These are phyloP conservation scores for Pythium plurisporium DNA, from an alignment of 352 stramenopile species.

Conservation along the genomic window DNA sequence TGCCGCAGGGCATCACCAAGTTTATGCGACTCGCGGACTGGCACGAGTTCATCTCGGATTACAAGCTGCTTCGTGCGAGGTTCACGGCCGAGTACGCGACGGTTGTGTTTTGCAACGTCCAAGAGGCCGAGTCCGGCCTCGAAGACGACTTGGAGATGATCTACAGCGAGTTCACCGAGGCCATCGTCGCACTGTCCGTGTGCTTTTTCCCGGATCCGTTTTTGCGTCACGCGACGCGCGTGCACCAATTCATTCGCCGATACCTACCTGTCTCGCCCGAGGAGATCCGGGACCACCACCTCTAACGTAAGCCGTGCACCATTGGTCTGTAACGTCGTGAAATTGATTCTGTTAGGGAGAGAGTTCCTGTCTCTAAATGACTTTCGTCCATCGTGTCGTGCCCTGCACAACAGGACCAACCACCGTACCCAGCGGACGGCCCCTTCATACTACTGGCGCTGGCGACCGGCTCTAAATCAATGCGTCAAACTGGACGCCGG, in stretches of 20 bases:
- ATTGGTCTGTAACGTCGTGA: background rate
- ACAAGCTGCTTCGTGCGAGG: conserved; percentile 51
- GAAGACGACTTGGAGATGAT: conserved; percentile 64
- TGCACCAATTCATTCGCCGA: conserved; percentile 67
- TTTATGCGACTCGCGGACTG: conserved; percentile 68
- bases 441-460: background rate
- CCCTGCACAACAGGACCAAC: background rate
- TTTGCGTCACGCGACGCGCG: conserved; percentile 40
- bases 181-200: conserved; percentile 44
- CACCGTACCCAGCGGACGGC: too few species aligned
- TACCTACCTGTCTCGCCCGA: conserved; percentile 62
- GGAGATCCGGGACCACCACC: conserved; percentile 38
- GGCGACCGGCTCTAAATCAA: conserved; percentile 45
- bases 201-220: conserved; percentile 70
- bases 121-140: conserved; percentile 36
- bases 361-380: conserved; percentile 17
- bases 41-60: conserved; percentile 67
- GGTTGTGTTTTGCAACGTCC: conserved; percentile 58
- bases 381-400: background rate
- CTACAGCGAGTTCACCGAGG: conserved; percentile 71
- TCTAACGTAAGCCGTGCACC: conserved; percentile 4
- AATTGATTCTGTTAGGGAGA: conserved; percentile 7
- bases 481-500: conserved; percentile 80
- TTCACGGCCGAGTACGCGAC: conserved; percentile 57
- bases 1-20: conserved; percentile 41